Percentiles rank a stretch among this genome's conserved stretches.
Evolutionary conservation across 2,329 filamentous ascomycete species (phyloP).

Genomic region (Cryoendolithus antarcticus): DNA sequence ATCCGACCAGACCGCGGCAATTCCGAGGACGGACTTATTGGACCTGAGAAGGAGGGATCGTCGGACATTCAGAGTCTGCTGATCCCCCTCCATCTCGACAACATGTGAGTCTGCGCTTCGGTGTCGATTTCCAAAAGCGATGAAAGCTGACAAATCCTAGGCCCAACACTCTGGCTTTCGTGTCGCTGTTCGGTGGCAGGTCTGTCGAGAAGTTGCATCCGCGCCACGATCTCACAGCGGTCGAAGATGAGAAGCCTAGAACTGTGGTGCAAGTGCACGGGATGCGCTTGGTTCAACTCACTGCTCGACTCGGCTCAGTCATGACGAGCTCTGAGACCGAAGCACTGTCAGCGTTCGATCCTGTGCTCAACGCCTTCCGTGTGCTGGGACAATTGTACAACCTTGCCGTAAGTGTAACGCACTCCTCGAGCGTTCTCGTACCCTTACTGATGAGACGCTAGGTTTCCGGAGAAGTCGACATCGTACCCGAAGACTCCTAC

Average conservation of each 20-base stretch:
- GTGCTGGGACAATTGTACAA: conserved; percentile 77
- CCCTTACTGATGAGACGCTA: neutral
- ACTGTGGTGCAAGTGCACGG: conserved; percentile 46
- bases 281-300: conserved; percentile 73
- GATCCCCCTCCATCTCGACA: conserved; percentile 75
- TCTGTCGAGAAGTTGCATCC: too few species aligned
- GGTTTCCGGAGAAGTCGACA: conserved; percentile 63
- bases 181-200: conserved; percentile 55
- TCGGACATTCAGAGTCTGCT: conserved; percentile 55
- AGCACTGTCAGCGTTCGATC: conserved; percentile 53
- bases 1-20: conserved; percentile 18
- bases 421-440: too few species aligned
- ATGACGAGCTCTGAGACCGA: conserved; percentile 83
- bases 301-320: conserved; percentile 83
- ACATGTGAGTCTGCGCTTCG: conserved; percentile 44
- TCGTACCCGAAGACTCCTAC: conserved; percentile 66
- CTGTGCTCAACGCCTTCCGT: conserved; percentile 81
- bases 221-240: too few species aligned
- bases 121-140: too few species aligned
- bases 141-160: too few species aligned
- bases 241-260: conserved; percentile 5
- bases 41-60: conserved; percentile 37
- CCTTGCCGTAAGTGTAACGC: conserved; percentile 51
- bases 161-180: conserved; percentile 68
- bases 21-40: conserved; percentile 23